These are phyloP conservation scores for Vigna hirtella DNA, from an alignment of 306 rosid genomes.

Conservation along the genomic window DNA sequence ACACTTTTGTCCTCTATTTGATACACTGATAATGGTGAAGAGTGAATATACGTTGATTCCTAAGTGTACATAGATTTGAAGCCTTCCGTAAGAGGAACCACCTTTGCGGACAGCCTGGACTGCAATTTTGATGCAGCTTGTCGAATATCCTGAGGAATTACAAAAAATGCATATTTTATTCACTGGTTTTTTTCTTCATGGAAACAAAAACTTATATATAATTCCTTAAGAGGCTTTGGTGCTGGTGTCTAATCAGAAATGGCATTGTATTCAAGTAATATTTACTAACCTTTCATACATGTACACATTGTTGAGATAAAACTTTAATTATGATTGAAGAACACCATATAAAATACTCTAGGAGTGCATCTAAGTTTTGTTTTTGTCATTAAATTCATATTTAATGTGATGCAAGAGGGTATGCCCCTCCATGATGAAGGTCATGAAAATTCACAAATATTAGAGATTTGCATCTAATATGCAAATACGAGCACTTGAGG, in stretches of 20 bases:
- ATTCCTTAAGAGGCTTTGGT: neutral
- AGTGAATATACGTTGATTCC: constrained; percentile 15
- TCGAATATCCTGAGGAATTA: constrained; percentile 75
- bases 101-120: constrained; percentile 77
- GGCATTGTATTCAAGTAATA: neutral
- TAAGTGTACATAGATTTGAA: constrained; percentile 73
- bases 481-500: neutral
- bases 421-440: neutral
- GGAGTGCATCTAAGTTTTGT: neutral
- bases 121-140: constrained; percentile 82
- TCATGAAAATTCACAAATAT: neutral
- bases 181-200: neutral
- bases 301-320: neutral
- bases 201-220: neutral
- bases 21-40: neutral
- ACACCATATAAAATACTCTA: neutral
- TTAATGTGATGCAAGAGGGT: neutral
- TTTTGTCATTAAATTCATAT: neutral
- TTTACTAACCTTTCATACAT: neutral
- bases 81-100: constrained; percentile 90
- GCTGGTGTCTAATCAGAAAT: neutral
- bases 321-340: neutral
- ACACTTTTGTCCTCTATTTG: constrained; percentile 25
- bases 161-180: constrained; percentile 4
- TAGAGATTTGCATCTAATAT: constrained; percentile 7